Conservation (phyloP, 2,329 filamentous ascomycete genomes). For the Fusarium continuum region DNA sequence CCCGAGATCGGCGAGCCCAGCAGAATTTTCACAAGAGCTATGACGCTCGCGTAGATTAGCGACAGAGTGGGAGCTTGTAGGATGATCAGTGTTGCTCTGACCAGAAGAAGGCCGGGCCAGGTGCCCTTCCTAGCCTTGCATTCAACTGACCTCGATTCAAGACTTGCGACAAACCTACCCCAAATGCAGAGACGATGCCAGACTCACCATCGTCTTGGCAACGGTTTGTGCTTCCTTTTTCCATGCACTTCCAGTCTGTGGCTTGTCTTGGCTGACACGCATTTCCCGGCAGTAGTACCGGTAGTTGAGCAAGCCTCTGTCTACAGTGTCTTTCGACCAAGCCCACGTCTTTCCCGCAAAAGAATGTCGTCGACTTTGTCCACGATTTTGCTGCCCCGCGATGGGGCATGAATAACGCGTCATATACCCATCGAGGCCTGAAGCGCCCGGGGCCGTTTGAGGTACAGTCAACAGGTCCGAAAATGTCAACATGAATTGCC, state of each 20-base stretch:
- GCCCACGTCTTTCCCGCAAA: neutral
- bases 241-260: neutral
- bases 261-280: constrained; percentile 1
- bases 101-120: neutral
- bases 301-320: constrained; percentile 8
- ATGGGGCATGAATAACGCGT: neutral
- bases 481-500: fast-evolving
- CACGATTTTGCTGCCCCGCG: neutral
- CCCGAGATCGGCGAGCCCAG: constrained; percentile 25
- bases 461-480: neutral
- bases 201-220: neutral
- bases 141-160: neutral
- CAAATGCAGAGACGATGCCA: neutral
- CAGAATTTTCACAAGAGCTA: constrained; percentile 16
- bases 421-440: neutral
- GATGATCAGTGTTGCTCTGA: neutral
- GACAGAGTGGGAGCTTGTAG: neutral
- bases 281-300: constrained; percentile 7
- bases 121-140: too few relatives aligned
- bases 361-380: neutral
- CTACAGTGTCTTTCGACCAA: neutral
- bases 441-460: too few relatives aligned
- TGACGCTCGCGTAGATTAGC: neutral
- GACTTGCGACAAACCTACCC: neutral
- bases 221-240: neutral